Evolutionary conservation across 208 protist species (phyloP).

Genomic region (Endotrypanum monterogeii): DNA sequence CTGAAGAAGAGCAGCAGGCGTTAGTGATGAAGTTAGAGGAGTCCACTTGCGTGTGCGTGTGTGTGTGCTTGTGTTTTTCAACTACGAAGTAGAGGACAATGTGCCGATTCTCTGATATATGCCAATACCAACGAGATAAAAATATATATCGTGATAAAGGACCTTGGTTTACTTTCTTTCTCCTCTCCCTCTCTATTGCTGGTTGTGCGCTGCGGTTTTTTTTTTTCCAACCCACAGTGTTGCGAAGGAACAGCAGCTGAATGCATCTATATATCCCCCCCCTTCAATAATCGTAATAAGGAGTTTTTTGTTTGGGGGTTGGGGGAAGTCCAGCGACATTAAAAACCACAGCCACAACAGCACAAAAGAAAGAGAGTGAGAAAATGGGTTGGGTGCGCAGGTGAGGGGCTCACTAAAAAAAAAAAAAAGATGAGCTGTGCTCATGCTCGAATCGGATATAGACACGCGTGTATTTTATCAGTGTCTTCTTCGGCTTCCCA

Average conservation of each 20-base stretch:
- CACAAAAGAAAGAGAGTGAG: neutral
- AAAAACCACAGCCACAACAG: neutral
- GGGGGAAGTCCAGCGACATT: neutral
- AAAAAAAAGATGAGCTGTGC: neutral
- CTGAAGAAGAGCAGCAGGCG: neutral
- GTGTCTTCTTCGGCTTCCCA: neutral
- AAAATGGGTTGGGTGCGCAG: neutral
- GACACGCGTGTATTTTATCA: neutral
- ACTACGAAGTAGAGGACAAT: conserved; percentile 3
- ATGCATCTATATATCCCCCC: neutral
- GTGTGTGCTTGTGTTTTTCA: no score
- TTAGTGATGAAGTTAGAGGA: neutral
- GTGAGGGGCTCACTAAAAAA: conserved; percentile 3
- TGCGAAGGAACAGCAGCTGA: neutral
- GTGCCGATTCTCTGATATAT: neutral
- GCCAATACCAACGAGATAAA: neutral
- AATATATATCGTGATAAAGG: no score
- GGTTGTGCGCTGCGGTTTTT: no score
- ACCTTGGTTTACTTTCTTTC: no score
- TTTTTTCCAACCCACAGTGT: no score
- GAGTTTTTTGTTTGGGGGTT: no score
- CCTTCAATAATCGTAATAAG: no score
- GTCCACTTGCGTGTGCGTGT: no score
- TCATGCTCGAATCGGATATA: neutral
- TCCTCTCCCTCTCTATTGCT: no score